Base-by-base conservation (phyloP, 495 filamentous ascomycete genomes). In the Astrothelium subdiscretum region DNA sequence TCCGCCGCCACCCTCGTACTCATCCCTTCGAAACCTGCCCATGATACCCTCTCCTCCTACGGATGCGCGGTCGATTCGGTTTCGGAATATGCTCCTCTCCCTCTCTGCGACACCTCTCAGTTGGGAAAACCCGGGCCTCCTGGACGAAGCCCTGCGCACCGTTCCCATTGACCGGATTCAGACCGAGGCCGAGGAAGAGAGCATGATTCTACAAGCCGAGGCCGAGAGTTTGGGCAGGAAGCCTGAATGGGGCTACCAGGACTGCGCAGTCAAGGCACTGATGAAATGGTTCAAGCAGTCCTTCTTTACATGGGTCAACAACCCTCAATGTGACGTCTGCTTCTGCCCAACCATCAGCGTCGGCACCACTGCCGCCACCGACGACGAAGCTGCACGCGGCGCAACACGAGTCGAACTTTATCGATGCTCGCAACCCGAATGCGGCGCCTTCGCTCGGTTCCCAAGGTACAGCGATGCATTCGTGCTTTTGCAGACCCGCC, bases 281-380 rank as follows among this genome's bases (percentile, higher is more conserved):
- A 75, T 97, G 63, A 91, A 91, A 75, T 99, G 94, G 95, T 99
- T 97, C 78, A 92, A 90, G 75, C 81, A 87, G 57, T 83, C 85
- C 11, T 98, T 97, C 76, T 99, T 99, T 77, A 84, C 87, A 61
- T 99, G 90, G 83, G 89, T 99, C 67, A 95, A 96, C 76, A 97
- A 97, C 69, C 94, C 94, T 0, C 80, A 85, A 26, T 99, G 94
- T 75, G 81, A 86, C 10, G 75, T 78, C 26, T 99, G 94, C 71
- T 74, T 83, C 61, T 87, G 84, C 59, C 90, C 91, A n/a, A 97
- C 94, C 0, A 82, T 89, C 57, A 84, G 85, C 3, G 81, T 85
- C 60, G 92, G 91, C 43, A 86, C 87, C 80, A 88, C 90, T 1
- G 83, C 88, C 10, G 92, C 95, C 4, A 86, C 85, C 1, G 87